Conservation (phyloP, 2,329 filamentous ascomycete species). For the Colletotrichum sansevieriae region DNA sequence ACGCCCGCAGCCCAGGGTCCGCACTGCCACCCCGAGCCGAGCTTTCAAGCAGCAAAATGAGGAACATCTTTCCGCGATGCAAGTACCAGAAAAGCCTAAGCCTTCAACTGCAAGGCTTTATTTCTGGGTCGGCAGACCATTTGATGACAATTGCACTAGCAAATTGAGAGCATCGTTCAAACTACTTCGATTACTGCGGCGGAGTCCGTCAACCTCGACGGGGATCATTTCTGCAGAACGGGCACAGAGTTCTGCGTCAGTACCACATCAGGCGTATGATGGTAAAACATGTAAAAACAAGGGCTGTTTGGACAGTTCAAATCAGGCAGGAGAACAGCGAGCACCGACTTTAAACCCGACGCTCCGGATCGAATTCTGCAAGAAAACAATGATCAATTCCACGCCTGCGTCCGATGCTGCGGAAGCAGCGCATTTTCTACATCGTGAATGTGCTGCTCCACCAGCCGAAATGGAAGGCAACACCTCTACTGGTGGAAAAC, state of each 20-base stretch:
- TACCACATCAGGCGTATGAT: slow-evolving; percentile 6
- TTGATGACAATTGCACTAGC: neutral
- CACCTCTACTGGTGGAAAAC: slow-evolving; percentile 38
- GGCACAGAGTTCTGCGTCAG: slow-evolving; percentile 23
- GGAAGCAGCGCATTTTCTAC: slow-evolving; percentile 14
- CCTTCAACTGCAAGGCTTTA: slow-evolving; percentile 1
- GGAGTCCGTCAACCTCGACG: neutral
- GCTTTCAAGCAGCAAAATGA: slow-evolving; percentile 1
- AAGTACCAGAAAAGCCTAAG: slow-evolving; percentile 3
- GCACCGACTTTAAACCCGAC: slow-evolving; percentile 39
- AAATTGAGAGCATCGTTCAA: neutral
- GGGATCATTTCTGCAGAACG: neutral
- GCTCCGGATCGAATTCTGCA: slow-evolving; percentile 36
- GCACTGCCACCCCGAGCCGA: slow-evolving; percentile 1
- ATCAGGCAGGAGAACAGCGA: slow-evolving; percentile 37
- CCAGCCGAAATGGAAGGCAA: neutral
- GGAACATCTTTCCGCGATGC: neutral
- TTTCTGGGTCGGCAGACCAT: slow-evolving; percentile 1
- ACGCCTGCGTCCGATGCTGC: slow-evolving; percentile 25
- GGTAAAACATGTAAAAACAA: slow-evolving; percentile 8
- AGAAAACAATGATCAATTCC: slow-evolving; percentile 14
- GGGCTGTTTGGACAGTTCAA: slow-evolving; percentile 22
- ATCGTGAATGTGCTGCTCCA: slow-evolving; percentile 1
- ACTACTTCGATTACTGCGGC: neutral
- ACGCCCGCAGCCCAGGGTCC: slow-evolving; percentile 26